Evolutionary conservation across 2,329 filamentous ascomycete genomes (phyloP).

Genomic region (Exophiala oligosperma): DNA sequence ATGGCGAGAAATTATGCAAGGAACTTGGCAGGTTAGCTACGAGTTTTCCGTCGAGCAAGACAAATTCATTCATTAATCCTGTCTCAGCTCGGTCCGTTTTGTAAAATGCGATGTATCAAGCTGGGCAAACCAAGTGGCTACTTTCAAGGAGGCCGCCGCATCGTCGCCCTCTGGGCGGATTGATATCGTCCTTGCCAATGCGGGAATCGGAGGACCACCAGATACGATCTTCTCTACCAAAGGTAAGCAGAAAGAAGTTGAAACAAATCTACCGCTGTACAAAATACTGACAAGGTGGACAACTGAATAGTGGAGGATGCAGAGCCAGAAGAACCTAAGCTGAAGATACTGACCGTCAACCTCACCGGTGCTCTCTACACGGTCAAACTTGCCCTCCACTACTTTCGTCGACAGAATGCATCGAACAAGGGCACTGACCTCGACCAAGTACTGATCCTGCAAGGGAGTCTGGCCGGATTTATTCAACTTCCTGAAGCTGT

Average conservation of each 20-base stretch:
- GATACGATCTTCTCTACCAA: slow-evolving; percentile 30
- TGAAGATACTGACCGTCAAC: slow-evolving; percentile 35
- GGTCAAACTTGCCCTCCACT: slow-evolving; percentile 32
- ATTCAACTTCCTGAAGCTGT: slow-evolving; percentile 35
- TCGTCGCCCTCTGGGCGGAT: slow-evolving; percentile 58
- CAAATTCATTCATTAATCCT: not conserved
- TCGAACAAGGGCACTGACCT: slow-evolving; percentile 28
- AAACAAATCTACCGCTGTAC: slow-evolving; percentile 33
- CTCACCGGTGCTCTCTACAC: slow-evolving; percentile 26
- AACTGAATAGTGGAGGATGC: slow-evolving; percentile 30
- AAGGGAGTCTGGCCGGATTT: slow-evolving; percentile 38
- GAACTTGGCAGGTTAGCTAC: slow-evolving; percentile 17
- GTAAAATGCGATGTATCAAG: slow-evolving; percentile 58
- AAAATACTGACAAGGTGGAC: not conserved
- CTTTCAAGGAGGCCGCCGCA: slow-evolving; percentile 61
- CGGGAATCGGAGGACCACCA: slow-evolving; percentile 55
- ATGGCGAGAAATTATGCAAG: slow-evolving; percentile 35
- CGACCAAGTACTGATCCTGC: slow-evolving; percentile 34
- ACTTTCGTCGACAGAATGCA: slow-evolving; percentile 34
- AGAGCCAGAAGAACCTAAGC: slow-evolving; percentile 33
- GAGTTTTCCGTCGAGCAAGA: not conserved
- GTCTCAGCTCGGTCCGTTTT: slow-evolving; percentile 31
- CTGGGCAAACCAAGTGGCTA: slow-evolving; percentile 63
- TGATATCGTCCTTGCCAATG: slow-evolving; percentile 66
- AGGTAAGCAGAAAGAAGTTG: slow-evolving; percentile 33